Evolutionary conservation across 1,284 basidiomycete species (phyloP), one percentile per base, ranked within the genome.

Genomic region (Ustilago lituana): DNA sequence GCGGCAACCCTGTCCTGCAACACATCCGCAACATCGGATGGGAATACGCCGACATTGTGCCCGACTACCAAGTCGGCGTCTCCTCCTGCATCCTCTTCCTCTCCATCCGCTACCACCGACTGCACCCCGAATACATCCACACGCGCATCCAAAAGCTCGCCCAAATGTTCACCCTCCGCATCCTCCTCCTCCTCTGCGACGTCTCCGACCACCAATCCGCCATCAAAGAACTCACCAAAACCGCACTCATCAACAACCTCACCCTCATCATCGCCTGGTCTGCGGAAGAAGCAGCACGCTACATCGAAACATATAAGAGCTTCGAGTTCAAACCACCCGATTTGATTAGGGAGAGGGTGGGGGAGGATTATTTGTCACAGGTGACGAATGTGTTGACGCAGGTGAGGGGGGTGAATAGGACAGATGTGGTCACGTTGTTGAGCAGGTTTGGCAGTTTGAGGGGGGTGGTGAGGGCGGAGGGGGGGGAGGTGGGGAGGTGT

Each of bases 41-140:
- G 84, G 94, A 98, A 83, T 96, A 93, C 76, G 91, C 92, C 0
- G 94, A 98, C 78, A 94, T 98, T 53, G 86, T 91, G 4, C 89
- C 91, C 4, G 96, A 98, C 54, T 82, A 79, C 39, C 76, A 79
- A 43, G 72, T 80, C 10, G 78, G 78, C 1, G n/a, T 77, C 1
- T 54, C 80, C 2, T 73, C 54, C 14, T 74, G 78, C 37, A 56
- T 74, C 7, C 64, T 81, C 4, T 80, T 80, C 22, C 73, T 81
- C 59, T 98, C 94, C 79, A 83, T 98, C 60, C 91, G 90, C 73
- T 98, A 98, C 75, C 94, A 98, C 78, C 90, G 94, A 23, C 86
- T 98, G 15, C 96, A 98, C 82, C 96, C 96, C 5, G 96, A 98
- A 83, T 99, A 99, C 81, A 90, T 99, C 60, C 91, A 94, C 79